These are phyloP conservation scores for Calonectria pteridis DNA, from an alignment of 2,329 filamentous ascomycete species.

Conservation along the genomic window DNA sequence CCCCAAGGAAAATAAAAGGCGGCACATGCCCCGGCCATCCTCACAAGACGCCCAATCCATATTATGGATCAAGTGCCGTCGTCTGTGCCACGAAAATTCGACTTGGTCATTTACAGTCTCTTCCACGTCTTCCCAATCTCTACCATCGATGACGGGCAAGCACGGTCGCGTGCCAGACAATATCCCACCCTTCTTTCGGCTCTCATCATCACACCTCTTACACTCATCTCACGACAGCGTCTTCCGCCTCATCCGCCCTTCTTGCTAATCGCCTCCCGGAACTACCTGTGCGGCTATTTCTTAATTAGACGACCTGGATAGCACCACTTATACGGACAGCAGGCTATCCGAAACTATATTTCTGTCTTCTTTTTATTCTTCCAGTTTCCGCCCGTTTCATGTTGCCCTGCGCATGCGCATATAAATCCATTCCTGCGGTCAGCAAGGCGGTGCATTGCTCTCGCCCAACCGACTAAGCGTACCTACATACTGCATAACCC, in stretches of 20 bases:
- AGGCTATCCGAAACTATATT: conserved; percentile 25
- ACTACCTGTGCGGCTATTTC: conserved; percentile 12
- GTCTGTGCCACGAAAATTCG: conserved; percentile 15
- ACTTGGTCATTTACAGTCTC: conserved; percentile 20
- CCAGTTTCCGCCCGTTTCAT: neutral
- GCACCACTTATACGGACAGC: conserved; percentile 22
- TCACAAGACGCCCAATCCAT: conserved; percentile 11
- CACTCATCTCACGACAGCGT: conserved; percentile 29
- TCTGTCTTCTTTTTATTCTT: neutral
- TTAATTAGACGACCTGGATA: conserved; percentile 8
- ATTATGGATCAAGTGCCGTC: conserved; percentile 30
- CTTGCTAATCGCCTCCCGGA: conserved; percentile 11
- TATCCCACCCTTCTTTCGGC: conserved; percentile 22
- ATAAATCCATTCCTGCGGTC: neutral
- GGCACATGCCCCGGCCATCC: conserved; percentile 9
- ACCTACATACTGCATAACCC: conserved; percentile 15
- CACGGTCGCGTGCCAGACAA: conserved; percentile 36
- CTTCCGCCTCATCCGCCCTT: conserved; percentile 18
- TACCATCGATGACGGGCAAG: conserved; percentile 27
- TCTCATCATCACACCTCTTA: conserved; percentile 31
- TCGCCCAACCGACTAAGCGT: neutral
- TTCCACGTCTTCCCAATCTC: conserved; percentile 17
- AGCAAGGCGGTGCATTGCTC: conserved; percentile 7
- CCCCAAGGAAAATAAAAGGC: conserved; percentile 17
- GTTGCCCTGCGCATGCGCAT: neutral